These are phyloP conservation scores for Chalaropsis ovoidea DNA, from an alignment of 2,329 filamentous ascomycete species.

Conservation along the genomic window DNA sequence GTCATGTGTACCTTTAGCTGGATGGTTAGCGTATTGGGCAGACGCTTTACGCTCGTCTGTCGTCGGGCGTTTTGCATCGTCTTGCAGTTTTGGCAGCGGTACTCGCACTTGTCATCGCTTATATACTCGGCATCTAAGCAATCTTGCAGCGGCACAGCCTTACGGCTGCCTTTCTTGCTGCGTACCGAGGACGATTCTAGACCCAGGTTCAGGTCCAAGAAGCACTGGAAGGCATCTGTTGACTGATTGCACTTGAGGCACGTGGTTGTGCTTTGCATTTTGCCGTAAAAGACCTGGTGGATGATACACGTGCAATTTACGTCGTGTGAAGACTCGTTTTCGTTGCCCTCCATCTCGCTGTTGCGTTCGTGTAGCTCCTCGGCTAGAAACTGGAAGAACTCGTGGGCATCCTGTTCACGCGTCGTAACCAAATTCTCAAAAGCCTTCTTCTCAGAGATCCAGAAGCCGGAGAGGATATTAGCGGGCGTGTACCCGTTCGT, in stretches of 20 bases:
- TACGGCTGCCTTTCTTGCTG: conserved; percentile 40
- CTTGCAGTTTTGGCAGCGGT: conserved; percentile 73
- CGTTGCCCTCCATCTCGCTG: conserved; percentile 45
- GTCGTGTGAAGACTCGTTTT: conserved; percentile 48
- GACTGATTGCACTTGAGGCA: conserved; percentile 79
- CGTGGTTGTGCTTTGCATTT: conserved; percentile 79
- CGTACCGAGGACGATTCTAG: conserved; percentile 67
- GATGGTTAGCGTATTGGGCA: conserved; percentile 83
- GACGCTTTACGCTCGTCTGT: conserved; percentile 69
- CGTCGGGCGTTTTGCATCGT: conserved; percentile 70
- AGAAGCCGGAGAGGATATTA: conserved; percentile 78
- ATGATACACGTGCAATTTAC: conserved; percentile 78
- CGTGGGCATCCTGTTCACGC: conserved; percentile 91
- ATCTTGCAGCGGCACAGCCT: conserved; percentile 49
- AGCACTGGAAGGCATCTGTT: conserved; percentile 75
- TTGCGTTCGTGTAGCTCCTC: conserved; percentile 83
- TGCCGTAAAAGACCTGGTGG: conserved; percentile 89
- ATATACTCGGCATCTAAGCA: conserved; percentile 83
- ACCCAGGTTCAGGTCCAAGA: conserved; percentile 81
- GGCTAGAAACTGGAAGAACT: conserved; percentile 91
- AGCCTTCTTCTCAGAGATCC: conserved; percentile 68
- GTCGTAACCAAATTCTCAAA: conserved; percentile 75
- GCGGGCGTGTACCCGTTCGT: conserved; percentile 85
- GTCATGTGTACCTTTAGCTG: conserved; percentile 63
- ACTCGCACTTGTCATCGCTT: conserved; percentile 76